These are phyloP conservation scores for Senna tora DNA, from an alignment of 306 rosid species.

Conservation along the genomic window DNA sequence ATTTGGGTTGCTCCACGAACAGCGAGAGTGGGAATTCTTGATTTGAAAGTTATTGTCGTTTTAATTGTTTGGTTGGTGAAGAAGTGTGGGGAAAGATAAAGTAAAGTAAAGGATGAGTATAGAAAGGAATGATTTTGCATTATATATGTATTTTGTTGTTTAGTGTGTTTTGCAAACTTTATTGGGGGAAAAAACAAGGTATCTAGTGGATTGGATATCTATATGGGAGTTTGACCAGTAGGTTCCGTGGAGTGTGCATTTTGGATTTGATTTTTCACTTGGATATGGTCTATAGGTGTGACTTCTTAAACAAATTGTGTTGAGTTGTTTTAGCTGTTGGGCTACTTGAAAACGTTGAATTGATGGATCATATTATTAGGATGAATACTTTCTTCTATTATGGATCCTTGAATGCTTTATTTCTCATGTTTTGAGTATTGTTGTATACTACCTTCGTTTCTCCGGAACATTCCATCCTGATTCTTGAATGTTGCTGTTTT, in stretches of 20 bases:
- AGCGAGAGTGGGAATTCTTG: not conserved
- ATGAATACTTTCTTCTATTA: not conserved
- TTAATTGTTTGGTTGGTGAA: constrained; percentile 5
- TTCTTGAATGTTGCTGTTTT: not conserved
- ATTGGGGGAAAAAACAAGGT: constrained; percentile 21
- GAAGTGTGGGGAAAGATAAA: not conserved
- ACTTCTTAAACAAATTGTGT: constrained; percentile 22
- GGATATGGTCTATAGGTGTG: constrained; percentile 42
- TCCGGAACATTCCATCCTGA: constrained; percentile 14
- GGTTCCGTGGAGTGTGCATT: constrained; percentile 26
- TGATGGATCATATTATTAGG: constrained; percentile 4
- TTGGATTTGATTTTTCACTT: constrained; percentile 33
- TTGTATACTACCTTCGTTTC: not conserved
- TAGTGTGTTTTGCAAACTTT: constrained; percentile 27
- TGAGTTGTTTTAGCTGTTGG: constrained; percentile 39
- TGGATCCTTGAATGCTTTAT: not conserved
- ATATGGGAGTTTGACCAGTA: constrained; percentile 42
- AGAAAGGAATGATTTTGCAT: constrained; percentile 7
- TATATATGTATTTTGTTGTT: not conserved
- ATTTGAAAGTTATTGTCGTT: constrained; percentile 26
- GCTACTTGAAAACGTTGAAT: constrained; percentile 32
- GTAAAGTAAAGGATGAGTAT: too few species aligned
- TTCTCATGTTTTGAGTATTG: not conserved
- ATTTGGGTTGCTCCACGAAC: not conserved
- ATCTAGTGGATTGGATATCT: constrained; percentile 20